phyloP scores from a whole-genome alignment of 495 filamentous ascomycete genomes.

The Pseudotulostoma volvatum region DNA sequence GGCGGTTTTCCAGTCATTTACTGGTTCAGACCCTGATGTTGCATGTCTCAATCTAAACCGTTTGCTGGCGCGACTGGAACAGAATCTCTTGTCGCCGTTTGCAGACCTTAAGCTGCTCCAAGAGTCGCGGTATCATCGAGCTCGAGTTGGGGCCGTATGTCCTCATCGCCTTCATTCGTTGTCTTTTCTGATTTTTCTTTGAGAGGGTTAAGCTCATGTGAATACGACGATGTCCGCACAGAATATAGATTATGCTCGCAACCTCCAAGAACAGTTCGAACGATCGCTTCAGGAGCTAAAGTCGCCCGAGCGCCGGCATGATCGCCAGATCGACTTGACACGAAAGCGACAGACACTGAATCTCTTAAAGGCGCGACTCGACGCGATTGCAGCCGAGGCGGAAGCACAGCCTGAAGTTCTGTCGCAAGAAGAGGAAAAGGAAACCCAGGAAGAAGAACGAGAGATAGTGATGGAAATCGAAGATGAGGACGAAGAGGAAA shows the following conservation, averaged over 20 bases:
- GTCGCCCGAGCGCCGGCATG: slow-evolving; percentile 45
- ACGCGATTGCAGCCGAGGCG: slow-evolving; percentile 22
- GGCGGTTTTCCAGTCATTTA: slow-evolving; percentile 13
- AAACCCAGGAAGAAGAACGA: slow-evolving; percentile 18
- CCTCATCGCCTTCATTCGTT: neutral
- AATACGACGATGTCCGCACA: too few relatives aligned
- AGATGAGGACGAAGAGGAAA: slow-evolving; percentile 1
- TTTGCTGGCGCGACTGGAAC: slow-evolving; percentile 59
- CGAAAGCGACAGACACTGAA: slow-evolving; percentile 48
- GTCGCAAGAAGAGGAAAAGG: slow-evolving; percentile 16
- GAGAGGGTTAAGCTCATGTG: too few relatives aligned
- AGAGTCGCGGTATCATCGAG: slow-evolving; percentile 52
- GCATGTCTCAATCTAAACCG: slow-evolving; percentile 45
- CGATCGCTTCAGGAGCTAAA: slow-evolving; percentile 51
- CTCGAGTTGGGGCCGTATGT: slow-evolving; percentile 46
- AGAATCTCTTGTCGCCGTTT: slow-evolving; percentile 51
- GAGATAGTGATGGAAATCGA: slow-evolving; percentile 4
- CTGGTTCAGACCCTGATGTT: slow-evolving; percentile 15
- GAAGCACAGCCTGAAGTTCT: slow-evolving; percentile 5
- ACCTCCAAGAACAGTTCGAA: slow-evolving; percentile 60
- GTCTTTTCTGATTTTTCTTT: neutral
- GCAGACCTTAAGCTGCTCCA: slow-evolving; percentile 42
- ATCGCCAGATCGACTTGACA: slow-evolving; percentile 48
- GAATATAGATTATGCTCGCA: slow-evolving; percentile 70
- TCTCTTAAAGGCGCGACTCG: slow-evolving; percentile 42